A percentile compares a stretch with the other conserved stretches of the same genome.
phyloP scores from a whole-genome alignment of 2,329 filamentous ascomycete genomes.

The Colletotrichum gloeosporioides region DNA sequence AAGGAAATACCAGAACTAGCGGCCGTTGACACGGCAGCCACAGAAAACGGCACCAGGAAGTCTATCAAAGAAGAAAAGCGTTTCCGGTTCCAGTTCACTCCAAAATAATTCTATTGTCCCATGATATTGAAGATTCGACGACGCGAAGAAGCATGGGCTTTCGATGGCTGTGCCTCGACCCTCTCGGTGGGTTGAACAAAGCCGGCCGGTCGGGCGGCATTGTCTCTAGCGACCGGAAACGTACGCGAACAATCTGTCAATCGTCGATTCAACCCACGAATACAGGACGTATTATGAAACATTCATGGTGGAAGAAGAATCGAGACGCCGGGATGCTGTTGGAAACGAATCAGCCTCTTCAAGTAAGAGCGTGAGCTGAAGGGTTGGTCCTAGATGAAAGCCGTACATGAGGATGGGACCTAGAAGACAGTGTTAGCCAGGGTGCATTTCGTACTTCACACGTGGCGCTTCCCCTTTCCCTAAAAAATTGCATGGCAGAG shows the following conservation, averaged over 20 bases:
- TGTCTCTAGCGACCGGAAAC: background rate
- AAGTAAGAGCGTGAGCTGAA: background rate
- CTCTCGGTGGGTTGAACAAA: background rate
- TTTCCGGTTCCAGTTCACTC: background rate
- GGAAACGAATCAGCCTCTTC: background rate
- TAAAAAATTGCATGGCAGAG: background rate
- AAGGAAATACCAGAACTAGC: background rate
- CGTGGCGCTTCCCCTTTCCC: background rate
- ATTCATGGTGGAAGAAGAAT: background rate
- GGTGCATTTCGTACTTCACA: background rate
- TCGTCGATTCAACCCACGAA: background rate
- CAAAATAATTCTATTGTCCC: background rate
- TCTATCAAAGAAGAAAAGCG: background rate
- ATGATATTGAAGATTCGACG: background rate
- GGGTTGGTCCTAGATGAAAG: background rate
- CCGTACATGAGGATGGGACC: background rate
- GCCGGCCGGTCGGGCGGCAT: background rate
- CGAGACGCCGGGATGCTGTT: background rate
- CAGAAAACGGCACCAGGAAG: background rate
- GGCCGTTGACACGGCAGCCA: background rate
- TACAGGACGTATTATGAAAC: background rate
- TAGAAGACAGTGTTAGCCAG: background rate
- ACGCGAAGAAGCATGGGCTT: background rate
- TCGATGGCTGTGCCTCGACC: background rate
- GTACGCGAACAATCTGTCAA: background rate